phyloP scores from a whole-genome alignment of 2,329 filamentous ascomycete genomes.

The Cryphonectria naterciae region DNA sequence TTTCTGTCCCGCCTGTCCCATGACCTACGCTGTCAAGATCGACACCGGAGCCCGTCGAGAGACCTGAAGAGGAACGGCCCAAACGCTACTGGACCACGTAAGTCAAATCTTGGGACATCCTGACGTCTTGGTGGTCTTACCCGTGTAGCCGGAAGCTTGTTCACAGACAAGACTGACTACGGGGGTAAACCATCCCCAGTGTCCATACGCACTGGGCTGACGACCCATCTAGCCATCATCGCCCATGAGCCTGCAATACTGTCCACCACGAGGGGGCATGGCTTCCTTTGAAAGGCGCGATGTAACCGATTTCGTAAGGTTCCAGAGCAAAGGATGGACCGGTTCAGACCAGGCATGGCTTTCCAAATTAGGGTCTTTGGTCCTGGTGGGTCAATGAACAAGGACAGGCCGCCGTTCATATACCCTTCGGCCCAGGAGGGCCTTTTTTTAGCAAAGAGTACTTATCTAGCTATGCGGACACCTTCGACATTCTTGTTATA shows the following conservation, averaged over 20 bases:
- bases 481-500: background rate
- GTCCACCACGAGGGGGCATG: background rate
- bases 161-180: background rate
- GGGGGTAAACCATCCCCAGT: background rate
- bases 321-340: background rate
- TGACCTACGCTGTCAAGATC: background rate
- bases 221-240: background rate
- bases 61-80: background rate
- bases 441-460: background rate
- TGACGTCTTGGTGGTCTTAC: background rate
- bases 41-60: background rate
- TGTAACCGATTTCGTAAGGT: background rate
- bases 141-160: background rate
- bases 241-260: background rate
- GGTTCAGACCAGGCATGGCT: background rate
- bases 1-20: background rate
- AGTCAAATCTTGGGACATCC: conserved; percentile 2
- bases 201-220: background rate
- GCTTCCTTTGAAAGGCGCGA: background rate
- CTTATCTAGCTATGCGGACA: background rate
- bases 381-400: background rate
- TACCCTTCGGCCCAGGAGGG: background rate
- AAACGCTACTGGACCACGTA: background rate
- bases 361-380: background rate
- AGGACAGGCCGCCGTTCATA: background rate